Percentiles rank a stretch among this genome's conserved stretches.
Evolutionary conservation across 2,329 filamentous ascomycete genomes (phyloP).

Genomic region (Ophiocordyceps robertsii): DNA sequence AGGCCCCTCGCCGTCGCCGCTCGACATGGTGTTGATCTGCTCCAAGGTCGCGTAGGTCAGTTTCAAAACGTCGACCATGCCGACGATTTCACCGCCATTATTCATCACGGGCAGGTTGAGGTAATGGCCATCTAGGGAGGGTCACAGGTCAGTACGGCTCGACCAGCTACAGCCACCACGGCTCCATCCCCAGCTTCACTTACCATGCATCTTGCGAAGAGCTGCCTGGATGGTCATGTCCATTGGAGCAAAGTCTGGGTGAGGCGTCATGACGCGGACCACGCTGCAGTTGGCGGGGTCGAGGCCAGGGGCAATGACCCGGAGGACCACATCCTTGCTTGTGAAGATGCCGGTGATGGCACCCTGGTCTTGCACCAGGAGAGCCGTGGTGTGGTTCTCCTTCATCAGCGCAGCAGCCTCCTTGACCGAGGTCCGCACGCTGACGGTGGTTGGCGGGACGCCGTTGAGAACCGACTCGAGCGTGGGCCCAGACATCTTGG

Average conservation of each 20-base stretch:
- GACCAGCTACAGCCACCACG: not conserved
- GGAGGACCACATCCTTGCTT: constrained; percentile 95
- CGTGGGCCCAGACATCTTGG: constrained; percentile 96
- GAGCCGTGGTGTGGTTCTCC: constrained; percentile 94
- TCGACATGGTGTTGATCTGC: constrained; percentile 92
- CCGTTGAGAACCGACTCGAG: constrained; percentile 90
- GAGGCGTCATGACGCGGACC: constrained; percentile 96
- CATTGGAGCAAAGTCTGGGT: constrained; percentile 95
- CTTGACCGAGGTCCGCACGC: constrained; percentile 88
- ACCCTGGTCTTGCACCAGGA: constrained; percentile 91
- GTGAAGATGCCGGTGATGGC: constrained; percentile 98
- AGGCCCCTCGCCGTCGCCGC: constrained; percentile 78
- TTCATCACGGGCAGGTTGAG: constrained; percentile 98
- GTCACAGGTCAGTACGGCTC: not conserved
- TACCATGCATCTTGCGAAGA: constrained; percentile 97
- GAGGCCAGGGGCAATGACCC: constrained; percentile 91
- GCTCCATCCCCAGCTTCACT: constrained; percentile 19
- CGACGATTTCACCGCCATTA: constrained; percentile 89
- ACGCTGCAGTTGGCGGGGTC: constrained; percentile 94
- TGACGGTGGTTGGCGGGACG: constrained; percentile 84
- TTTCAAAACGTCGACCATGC: constrained; percentile 98
- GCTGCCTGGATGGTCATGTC: constrained; percentile 99
- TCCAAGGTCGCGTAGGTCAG: constrained; percentile 96
- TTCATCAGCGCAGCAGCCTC: constrained; percentile 95
- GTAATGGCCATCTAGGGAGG: constrained; percentile 73